Evolutionary conservation across 2,329 filamentous ascomycete species (phyloP).

Genomic region (Aspergillus flavus): DNA sequence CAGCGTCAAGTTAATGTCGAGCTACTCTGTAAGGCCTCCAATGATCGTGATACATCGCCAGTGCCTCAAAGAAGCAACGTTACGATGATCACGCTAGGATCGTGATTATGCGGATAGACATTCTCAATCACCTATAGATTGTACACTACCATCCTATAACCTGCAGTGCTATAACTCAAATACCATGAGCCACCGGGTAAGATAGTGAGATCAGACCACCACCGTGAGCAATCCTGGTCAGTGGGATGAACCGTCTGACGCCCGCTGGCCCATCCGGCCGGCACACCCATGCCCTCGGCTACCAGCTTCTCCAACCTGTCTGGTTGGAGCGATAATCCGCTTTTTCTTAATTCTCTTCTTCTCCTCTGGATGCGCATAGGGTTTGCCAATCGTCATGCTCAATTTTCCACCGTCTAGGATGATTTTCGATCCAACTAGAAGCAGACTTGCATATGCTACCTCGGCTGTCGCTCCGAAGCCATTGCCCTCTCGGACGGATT

Average conservation of each 20-base stretch:
- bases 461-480: constrained; percentile 23
- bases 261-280: constrained; percentile 1
- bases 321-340: neutral
- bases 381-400: constrained; percentile 2
- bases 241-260: neutral
- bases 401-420: constrained; percentile 6
- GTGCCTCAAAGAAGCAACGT: constrained; percentile 18
- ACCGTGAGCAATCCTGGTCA: neutral
- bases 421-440: constrained; percentile 24
- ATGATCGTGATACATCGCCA: constrained; percentile 2
- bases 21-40: constrained; percentile 17
- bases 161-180: constrained; percentile 2
- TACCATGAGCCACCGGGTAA: neutral
- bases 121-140: constrained; percentile 1
- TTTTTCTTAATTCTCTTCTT: neutral
- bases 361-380: neutral
- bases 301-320: neutral
- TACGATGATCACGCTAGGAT: constrained; percentile 4
- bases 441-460: constrained; percentile 25
- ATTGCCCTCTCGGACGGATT: constrained; percentile 6
- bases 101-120: constrained; percentile 1
- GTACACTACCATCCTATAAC: neutral
- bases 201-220: constrained; percentile 11
- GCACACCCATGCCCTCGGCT: neutral
- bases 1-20: constrained; percentile 9